Base-by-base conservation (phyloP, 768 basidiomycete genomes). In the Macrolepiota fuliginosa region DNA sequence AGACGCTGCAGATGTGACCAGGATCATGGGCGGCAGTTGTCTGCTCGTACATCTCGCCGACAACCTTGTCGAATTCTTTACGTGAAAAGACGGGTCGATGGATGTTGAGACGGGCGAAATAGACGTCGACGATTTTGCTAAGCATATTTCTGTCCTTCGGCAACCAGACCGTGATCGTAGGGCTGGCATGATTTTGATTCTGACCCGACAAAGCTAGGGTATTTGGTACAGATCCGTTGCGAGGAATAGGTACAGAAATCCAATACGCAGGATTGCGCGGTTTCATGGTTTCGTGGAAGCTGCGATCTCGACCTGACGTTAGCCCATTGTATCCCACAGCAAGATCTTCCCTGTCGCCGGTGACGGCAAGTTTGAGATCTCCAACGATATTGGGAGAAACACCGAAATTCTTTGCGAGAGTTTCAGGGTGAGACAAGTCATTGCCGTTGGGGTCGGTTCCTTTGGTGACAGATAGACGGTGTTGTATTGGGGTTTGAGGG, bases 391-490 rank as follows among this genome's bases (percentile, higher is more conserved):
- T 81, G 27, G 85, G 77, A 54, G 87, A 83, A 29, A 93, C 91
- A 52, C 91, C 91, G 68, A 93, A 93, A 69, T 81, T 86, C 73
- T 87, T 90, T 45, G 89, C 91, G 53, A 92, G 82, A 25, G 89
- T 85, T 65, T 83, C 84, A 6, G 88, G 82, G 69, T 82, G 86
- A 54, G 90, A 89, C 80, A 93, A 83, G 72, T 94, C 90, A 65
- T 91, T 87, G 5, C 86, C 83, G 62, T 89, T 83, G 3, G 92
- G 92, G 69, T 94, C 92, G 65, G 87, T 84, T 54, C 90, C 91
- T 69, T 86, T 90, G 67, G 86, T 65, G 19, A 65, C 37, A 19
- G 42, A 52, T 9, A 64, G 46, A 29, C 64, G 35, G 17, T 19
- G 54, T 19, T 54, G 63, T 12, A 45, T 19, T 49, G 56, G 35